These are phyloP conservation scores for Silene conica DNA, from an alignment of 148 eudicot species.

Conservation along the genomic window DNA sequence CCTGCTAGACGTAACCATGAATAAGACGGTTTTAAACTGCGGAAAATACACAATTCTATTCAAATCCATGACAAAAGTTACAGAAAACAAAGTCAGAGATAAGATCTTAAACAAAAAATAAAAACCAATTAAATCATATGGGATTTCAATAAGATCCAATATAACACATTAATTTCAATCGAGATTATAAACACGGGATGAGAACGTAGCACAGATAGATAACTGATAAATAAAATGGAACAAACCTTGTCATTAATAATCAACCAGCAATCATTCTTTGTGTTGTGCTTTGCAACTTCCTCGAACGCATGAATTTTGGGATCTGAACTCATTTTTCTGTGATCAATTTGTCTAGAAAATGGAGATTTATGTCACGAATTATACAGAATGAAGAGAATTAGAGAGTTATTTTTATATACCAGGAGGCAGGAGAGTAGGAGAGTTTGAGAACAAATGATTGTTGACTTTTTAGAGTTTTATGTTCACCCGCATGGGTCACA, in stretches of 20 bases:
- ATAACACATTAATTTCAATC: neutral
- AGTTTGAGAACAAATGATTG: neutral
- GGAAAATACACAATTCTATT: no score
- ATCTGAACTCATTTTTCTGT: conserved; percentile 37
- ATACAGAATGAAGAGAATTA: no score
- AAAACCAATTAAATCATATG: no score
- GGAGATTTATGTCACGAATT: neutral
- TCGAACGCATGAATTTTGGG: conserved; percentile 33
- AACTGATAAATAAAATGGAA: no score
- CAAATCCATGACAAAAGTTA: neutral
- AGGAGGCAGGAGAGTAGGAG: no score
- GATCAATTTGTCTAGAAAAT: neutral
- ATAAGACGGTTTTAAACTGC: no score
- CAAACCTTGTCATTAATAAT: conserved; percentile 49
- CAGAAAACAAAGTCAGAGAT: neutral
- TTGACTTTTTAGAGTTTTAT: neutral
- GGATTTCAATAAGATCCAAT: neutral
- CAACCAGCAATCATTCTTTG: conserved; percentile 54
- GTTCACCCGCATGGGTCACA: no score
- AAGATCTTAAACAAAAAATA: neutral
- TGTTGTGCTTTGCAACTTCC: conserved; percentile 49
- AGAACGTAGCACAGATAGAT: no score
- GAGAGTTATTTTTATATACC: no score
- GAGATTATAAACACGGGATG: no score
- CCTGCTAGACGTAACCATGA: no score